phyloP scores from a whole-genome alignment of 1,284 basidiomycete genomes.

The Cutaneotrichosporon dermatis region DNA sequence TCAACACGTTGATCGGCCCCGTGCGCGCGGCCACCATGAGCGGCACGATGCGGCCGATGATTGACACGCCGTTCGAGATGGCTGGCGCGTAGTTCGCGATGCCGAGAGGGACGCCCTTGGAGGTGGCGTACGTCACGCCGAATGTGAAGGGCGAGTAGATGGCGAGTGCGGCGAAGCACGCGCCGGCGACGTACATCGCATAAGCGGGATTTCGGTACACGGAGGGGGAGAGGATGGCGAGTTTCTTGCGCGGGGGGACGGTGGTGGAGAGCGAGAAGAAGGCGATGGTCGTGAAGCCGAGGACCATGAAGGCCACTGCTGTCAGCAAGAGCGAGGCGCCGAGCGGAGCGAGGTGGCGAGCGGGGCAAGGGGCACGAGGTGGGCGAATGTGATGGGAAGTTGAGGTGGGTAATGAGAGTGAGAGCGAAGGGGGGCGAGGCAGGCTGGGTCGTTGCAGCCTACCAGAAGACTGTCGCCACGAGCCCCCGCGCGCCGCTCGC shows the following conservation, averaged over 20 bases:
- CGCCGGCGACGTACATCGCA: slow-evolving; percentile 25
- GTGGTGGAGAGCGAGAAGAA: slow-evolving; percentile 33
- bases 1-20: slow-evolving; percentile 38
- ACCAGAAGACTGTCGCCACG: no score
- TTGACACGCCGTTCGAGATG: slow-evolving; percentile 33
- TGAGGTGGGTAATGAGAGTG: neutral
- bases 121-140: slow-evolving; percentile 32
- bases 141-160: slow-evolving; percentile 36
- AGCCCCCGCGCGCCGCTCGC: no score
- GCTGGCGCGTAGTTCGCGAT: slow-evolving; percentile 32
- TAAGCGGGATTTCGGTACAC: slow-evolving; percentile 29
- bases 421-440: no score
- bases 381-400: no score
- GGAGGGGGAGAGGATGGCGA: slow-evolving; percentile 26
- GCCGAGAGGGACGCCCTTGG: slow-evolving; percentile 21
- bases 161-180: slow-evolving; percentile 21
- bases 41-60: slow-evolving; percentile 37
- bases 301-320: slow-evolving; percentile 35
- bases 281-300: slow-evolving; percentile 16
- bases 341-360: neutral
- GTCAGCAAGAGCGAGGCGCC: neutral
- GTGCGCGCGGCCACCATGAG: slow-evolving; percentile 30
- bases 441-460: no score
- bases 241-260: slow-evolving; percentile 32
- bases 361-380: no score